Evolutionary conservation across 768 basidiomycete species (phyloP).

Genomic region (Hygrocybe coccinea): DNA sequence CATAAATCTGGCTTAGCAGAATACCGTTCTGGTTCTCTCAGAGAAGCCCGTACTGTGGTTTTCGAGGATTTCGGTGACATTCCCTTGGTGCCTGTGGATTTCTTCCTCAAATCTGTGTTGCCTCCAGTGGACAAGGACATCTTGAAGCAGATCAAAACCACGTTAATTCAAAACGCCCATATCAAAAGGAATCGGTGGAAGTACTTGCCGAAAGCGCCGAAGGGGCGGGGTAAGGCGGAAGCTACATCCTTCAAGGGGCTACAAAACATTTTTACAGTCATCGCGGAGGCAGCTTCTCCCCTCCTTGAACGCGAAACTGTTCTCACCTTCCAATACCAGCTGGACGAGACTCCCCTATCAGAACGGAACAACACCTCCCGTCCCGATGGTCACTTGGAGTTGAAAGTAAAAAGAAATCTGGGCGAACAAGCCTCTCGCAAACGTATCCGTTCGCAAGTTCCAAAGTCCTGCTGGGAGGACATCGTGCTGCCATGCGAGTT

Average conservation of each 20-base stretch:
- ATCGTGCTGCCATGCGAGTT: conserved; percentile 1
- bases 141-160: not conserved
- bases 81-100: not conserved
- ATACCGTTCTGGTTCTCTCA: not conserved
- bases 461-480: not conserved
- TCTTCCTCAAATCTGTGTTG: not conserved
- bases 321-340: conserved; percentile 1
- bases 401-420: conserved; percentile 1
- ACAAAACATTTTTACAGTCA: not conserved
- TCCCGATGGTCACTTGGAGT: not conserved
- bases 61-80: conserved; percentile 1
- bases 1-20: no score
- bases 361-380: not conserved
- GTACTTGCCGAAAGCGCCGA: not conserved
- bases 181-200: not conserved
- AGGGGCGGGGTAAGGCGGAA: not conserved
- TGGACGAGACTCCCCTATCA: not conserved
- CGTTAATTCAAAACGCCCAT: not conserved
- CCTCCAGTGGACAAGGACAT: not conserved
- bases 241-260: not conserved
- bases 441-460: not conserved
- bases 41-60: not conserved
- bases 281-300: not conserved
- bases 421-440: not conserved
- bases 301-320: not conserved